Evolutionary conservation across 768 basidiomycete species (phyloP).

Genomic region (Rhodotorula graminis): DNA sequence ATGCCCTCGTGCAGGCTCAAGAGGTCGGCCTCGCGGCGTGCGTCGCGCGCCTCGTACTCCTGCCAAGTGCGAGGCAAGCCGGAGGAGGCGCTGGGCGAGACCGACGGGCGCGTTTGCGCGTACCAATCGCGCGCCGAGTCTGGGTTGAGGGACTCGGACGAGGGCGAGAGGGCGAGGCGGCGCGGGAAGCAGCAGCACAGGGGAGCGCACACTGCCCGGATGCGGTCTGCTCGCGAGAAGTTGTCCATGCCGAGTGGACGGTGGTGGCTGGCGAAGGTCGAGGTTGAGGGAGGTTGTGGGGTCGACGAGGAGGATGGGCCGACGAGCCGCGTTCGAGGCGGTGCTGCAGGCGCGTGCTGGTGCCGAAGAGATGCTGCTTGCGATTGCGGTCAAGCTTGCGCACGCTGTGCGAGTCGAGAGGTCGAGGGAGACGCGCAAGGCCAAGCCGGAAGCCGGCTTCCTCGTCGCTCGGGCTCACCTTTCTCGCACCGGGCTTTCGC

Average conservation of each 20-base stretch:
- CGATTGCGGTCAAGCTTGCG: too few relatives aligned
- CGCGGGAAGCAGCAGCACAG: conserved; percentile 21
- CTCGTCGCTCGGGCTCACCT: too few relatives aligned
- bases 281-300: neutral
- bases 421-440: too few relatives aligned
- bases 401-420: too few relatives aligned
- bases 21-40: conserved; percentile 10
- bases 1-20: conserved; percentile 19
- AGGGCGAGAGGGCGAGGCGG: conserved; percentile 13
- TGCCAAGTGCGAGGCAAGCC: neutral
- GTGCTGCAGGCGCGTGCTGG: too few relatives aligned
- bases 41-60: neutral
- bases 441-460: too few relatives aligned
- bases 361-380: too few relatives aligned
- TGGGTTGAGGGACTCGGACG: conserved; percentile 9
- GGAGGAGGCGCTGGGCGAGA: neutral
- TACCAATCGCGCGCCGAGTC: conserved; percentile 9
- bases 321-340: too few relatives aligned
- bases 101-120: conserved; percentile 4
- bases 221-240: conserved; percentile 22
- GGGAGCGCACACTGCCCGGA: conserved; percentile 12
- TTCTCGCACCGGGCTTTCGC: too few relatives aligned
- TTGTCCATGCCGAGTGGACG: conserved; percentile 12
- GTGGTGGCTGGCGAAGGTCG: neutral
- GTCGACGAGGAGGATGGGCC: neutral